Evolutionary conservation across 768 basidiomycete species (phyloP).

Genomic region (Auricularia cornea): DNA sequence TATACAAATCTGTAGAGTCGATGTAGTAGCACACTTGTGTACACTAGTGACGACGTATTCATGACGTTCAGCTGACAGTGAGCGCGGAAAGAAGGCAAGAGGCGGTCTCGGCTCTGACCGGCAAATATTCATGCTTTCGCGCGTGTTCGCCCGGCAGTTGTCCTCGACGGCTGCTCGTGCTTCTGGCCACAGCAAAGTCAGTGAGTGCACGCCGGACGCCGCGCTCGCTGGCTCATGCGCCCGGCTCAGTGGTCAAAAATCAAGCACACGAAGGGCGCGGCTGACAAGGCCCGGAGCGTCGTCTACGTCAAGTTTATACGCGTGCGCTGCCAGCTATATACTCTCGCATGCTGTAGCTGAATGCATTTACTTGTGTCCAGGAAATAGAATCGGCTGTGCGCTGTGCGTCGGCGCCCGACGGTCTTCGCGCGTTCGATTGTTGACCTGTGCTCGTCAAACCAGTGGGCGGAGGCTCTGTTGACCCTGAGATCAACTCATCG

Average conservation of each 20-base stretch:
- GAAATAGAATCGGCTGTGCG: constrained; percentile 55
- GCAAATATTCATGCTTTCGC: not conserved
- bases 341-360: too few relatives aligned
- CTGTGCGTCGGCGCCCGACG: constrained; percentile 31
- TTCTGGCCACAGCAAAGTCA: constrained; percentile 37
- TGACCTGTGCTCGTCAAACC: not conserved
- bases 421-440: not conserved
- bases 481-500: constrained; percentile 45
- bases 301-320: constrained; percentile 45
- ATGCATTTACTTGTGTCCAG: constrained; percentile 25
- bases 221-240: not conserved
- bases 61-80: too few relatives aligned
- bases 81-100: too few relatives aligned
- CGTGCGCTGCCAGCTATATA: constrained; percentile 34
- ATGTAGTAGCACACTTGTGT: too few relatives aligned
- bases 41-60: too few relatives aligned
- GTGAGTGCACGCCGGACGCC: not conserved
- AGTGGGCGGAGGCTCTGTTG: constrained; percentile 48
- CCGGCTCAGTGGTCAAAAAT: constrained; percentile 63
- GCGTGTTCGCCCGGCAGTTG: constrained; percentile 15
- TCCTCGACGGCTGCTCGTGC: constrained; percentile 17
- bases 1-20: not conserved
- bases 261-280: constrained; percentile 59
- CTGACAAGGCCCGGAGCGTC: constrained; percentile 49
- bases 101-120: too few relatives aligned